phyloP scores from a whole-genome alignment of 1,284 basidiomycete species.

The Uromyces viciae-fabae region DNA sequence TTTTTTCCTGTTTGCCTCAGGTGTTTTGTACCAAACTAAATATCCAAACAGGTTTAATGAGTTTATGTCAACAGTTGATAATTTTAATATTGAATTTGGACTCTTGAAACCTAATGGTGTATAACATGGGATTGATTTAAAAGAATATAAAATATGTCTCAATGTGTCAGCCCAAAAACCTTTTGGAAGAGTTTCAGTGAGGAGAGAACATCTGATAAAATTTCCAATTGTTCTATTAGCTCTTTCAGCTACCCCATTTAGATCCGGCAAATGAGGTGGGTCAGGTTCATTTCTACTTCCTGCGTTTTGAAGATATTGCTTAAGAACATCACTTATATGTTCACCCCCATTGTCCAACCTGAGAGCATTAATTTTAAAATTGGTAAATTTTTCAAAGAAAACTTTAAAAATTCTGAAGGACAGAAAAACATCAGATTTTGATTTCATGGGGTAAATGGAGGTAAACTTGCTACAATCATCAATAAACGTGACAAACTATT shows the following conservation, averaged over 20 bases:
- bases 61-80: not conserved
- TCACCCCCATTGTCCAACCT: conserved; percentile 55
- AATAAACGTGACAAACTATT: not conserved
- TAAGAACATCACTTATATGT: conserved; percentile 50
- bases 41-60: not conserved
- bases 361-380: conserved; percentile 21
- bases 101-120: not conserved
- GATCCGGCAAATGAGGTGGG: conserved; percentile 55
- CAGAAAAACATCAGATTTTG: not conserved
- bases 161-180: conserved; percentile 55
- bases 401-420: conserved; percentile 50
- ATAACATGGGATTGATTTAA: conserved; percentile 51
- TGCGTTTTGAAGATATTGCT: conserved; percentile 48
- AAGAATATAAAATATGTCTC: conserved; percentile 53
- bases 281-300: conserved; percentile 54
- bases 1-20: not conserved
- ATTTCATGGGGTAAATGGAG: not conserved
- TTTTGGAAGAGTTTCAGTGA: conserved; percentile 50
- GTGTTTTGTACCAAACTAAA: not conserved
- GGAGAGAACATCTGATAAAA: conserved; percentile 50
- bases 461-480: not conserved
- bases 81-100: not conserved
- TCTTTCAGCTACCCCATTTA: conserved; percentile 52
- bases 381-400: conserved; percentile 48
- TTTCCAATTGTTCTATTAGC: conserved; percentile 49